phyloP scores from a whole-genome alignment of 1,284 basidiomycete genomes.

The Boletus subluridellus region DNA sequence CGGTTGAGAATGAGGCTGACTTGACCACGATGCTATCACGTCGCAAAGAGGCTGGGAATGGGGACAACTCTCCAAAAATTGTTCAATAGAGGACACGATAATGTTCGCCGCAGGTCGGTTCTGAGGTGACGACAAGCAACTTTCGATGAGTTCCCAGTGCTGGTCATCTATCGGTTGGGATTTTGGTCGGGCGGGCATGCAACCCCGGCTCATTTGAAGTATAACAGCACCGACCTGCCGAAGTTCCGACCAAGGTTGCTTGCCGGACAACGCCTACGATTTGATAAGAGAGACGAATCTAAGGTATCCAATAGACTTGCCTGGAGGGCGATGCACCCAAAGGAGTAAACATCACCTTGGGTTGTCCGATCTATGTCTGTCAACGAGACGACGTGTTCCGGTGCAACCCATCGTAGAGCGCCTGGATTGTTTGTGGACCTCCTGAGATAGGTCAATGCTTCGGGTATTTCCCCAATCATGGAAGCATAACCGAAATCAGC shows the following conservation, averaged over 20 bases:
- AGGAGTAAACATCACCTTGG: conserved; percentile 11
- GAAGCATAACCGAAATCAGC: neutral
- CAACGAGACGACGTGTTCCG: neutral
- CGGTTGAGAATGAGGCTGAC: neutral
- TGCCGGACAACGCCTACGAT: conserved; percentile 4
- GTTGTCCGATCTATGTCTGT: neutral
- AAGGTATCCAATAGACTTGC: neutral
- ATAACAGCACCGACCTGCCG: neutral
- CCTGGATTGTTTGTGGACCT: neutral
- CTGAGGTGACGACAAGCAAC: neutral
- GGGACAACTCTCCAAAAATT: neutral
- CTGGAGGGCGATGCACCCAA: conserved; percentile 1
- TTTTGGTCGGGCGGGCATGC: neutral
- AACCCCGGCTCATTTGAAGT: neutral
- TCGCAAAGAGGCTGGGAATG: neutral
- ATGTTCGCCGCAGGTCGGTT: neutral
- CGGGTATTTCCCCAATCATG: neutral
- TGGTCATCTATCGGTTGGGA: neutral
- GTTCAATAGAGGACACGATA: neutral
- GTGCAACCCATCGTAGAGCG: conserved; percentile 3
- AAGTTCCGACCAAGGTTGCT: conserved; percentile 9
- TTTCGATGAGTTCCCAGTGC: conserved; percentile 6
- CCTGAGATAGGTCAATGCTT: neutral
- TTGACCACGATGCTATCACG: neutral
- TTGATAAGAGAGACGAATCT: neutral